A percentile compares a stretch with the other conserved stretches of the same genome.
Evolutionary conservation across 805 yeast species (phyloP).

Genomic region (Metschnikowia amazonensis): DNA sequence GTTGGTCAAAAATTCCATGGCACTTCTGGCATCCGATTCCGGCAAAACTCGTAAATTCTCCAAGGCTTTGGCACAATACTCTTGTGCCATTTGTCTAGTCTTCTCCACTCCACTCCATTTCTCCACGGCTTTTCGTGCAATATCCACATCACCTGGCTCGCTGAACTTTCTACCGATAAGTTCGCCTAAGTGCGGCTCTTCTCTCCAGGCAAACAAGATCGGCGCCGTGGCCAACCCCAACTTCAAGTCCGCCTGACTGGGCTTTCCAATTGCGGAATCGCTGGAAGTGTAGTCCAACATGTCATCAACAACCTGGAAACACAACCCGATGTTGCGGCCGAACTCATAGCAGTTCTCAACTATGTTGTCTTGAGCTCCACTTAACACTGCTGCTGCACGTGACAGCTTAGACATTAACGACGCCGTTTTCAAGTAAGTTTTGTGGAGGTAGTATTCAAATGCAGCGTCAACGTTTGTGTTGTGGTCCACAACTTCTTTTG

Average conservation of each 20-base stretch:
- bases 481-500: slow-evolving; percentile 47
- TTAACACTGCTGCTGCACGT: slow-evolving; percentile 86
- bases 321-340: slow-evolving; percentile 89
- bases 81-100: slow-evolving; percentile 72
- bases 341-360: slow-evolving; percentile 85
- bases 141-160: slow-evolving; percentile 76
- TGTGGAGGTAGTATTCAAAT: slow-evolving; percentile 91
- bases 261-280: slow-evolving; percentile 83
- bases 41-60: slow-evolving; percentile 71
- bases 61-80: slow-evolving; percentile 74
- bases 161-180: slow-evolving; percentile 80
- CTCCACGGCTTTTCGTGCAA: slow-evolving; percentile 72
- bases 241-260: slow-evolving; percentile 91
- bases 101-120: slow-evolving; percentile 69
- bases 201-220: slow-evolving; percentile 88
- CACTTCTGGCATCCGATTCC: slow-evolving; percentile 84
- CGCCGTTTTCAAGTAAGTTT: slow-evolving; percentile 93
- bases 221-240: slow-evolving; percentile 97
- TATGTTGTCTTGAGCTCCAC: slow-evolving; percentile 74
- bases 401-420: slow-evolving; percentile 90
- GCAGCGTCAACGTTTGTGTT: slow-evolving; percentile 74
- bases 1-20: slow-evolving; percentile 78
- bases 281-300: slow-evolving; percentile 92
- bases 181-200: slow-evolving; percentile 78
- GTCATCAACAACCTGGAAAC: slow-evolving; percentile 96